These are phyloP conservation scores for Amphibolis antarctica DNA, from an alignment of 106 monocot genomes.

Conservation along the genomic window DNA sequence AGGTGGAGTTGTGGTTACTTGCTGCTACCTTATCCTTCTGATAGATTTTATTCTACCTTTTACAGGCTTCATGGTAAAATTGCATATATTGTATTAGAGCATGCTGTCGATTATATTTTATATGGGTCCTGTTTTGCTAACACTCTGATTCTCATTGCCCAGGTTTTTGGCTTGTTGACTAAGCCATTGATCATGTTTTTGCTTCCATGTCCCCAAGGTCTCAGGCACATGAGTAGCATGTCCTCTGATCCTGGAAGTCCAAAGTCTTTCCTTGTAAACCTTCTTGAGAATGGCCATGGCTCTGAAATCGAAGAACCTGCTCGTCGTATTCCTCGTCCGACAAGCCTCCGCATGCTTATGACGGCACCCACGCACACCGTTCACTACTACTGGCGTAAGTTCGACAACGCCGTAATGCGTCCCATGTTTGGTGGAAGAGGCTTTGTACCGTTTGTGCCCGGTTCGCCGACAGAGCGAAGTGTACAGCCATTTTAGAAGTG, in stretches of 20 bases:
- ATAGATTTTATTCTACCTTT: too few relatives aligned
- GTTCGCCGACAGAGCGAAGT: constrained; percentile 46
- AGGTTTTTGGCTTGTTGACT: constrained; percentile 91
- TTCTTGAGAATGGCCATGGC: constrained; percentile 40
- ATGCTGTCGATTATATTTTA: not conserved
- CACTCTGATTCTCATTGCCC: not conserved
- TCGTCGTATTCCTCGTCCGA: constrained; percentile 26
- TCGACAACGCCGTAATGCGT: constrained; percentile 77
- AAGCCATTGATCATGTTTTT: constrained; percentile 78
- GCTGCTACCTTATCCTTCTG: too few relatives aligned
- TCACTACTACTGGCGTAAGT: constrained; percentile 90
- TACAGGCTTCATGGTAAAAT: too few relatives aligned
- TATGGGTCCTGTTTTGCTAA: not conserved
- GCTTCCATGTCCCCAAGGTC: constrained; percentile 16
- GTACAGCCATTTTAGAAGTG: constrained; percentile 8
- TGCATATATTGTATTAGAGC: not conserved
- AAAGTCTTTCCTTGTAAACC: constrained; percentile 35
- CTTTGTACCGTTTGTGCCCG: constrained; percentile 63
- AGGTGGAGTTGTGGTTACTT: too few relatives aligned
- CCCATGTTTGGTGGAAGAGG: constrained; percentile 87
- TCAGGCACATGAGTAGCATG: constrained; percentile 7
- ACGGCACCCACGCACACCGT: constrained; percentile 58
- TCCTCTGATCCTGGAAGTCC: constrained; percentile 54
- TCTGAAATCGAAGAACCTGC: constrained; percentile 30
- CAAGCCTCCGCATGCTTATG: constrained; percentile 78